Percentiles rank a stretch among this genome's conserved stretches.
Conservation (phyloP, 768 basidiomycete species). For the Heimioporus sp. region DNA sequence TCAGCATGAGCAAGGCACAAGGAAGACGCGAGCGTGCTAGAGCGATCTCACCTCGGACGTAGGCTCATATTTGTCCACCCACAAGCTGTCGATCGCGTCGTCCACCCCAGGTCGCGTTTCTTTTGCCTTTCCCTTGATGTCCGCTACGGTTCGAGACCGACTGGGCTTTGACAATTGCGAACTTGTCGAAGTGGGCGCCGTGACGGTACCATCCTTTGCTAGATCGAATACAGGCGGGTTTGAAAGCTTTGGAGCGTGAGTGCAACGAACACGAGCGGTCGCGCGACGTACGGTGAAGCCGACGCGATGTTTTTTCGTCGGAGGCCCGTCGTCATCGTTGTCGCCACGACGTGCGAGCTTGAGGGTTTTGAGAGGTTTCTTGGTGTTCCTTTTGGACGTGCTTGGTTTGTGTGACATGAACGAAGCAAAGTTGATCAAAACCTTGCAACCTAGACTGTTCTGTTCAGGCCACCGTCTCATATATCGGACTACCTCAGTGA, state of each 20-base stretch:
- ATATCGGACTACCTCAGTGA: no score
- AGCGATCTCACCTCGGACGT: conserved; percentile 47
- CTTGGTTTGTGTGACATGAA: conserved; percentile 22
- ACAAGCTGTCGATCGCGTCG: conserved; percentile 41
- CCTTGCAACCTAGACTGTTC: no score
- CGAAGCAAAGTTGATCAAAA: no score
- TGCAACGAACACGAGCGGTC: background rate
- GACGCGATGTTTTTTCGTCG: conserved; percentile 18
- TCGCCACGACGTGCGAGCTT: conserved; percentile 14
- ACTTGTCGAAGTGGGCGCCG: conserved; percentile 2
- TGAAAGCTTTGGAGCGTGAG: conserved; percentile 16
- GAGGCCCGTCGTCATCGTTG: conserved; percentile 15
- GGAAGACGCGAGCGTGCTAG: background rate
- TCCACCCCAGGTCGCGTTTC: background rate
- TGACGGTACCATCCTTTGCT: conserved; percentile 10
- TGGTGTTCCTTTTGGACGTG: conserved; percentile 10
- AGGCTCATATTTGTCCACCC: conserved; percentile 68
- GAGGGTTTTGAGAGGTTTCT: conserved; percentile 22
- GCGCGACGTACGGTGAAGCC: conserved; percentile 9
- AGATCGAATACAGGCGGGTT: conserved; percentile 23
- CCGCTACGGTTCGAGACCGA: background rate
- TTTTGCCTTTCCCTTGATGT: conserved; percentile 27
- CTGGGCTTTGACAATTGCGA: background rate
- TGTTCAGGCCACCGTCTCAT: no score
- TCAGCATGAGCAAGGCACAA: background rate